Percentiles rank a stretch among this genome's conserved stretches.
phyloP scores from a whole-genome alignment of 257 asterid genomes.

The Solanum paucissectum region DNA sequence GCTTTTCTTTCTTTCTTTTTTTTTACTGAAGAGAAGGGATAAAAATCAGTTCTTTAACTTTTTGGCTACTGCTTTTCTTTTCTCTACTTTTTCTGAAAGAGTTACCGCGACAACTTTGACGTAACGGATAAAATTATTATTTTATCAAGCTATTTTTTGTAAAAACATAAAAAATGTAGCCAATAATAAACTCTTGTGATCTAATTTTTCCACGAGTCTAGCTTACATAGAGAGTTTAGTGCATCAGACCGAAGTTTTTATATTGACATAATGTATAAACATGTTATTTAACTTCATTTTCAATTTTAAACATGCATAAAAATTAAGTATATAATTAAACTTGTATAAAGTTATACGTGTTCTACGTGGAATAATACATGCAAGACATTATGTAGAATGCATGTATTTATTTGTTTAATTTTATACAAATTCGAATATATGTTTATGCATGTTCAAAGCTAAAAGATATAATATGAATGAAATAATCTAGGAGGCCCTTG shows the following conservation, averaged over 20 bases:
- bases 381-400: not conserved
- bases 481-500: too few relatives aligned
- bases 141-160: rapidly evolving
- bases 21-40: not conserved
- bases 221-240: not conserved
- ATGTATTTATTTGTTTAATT: too few relatives aligned
- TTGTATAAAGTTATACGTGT: too few relatives aligned
- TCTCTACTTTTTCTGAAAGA: not conserved
- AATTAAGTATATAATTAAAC: too few relatives aligned
- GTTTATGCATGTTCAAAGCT: too few relatives aligned
- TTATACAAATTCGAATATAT: too few relatives aligned
- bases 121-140: not conserved
- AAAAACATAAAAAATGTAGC: not conserved
- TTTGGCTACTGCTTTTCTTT: not conserved
- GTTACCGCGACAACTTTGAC: rapidly evolving
- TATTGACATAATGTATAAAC: too few relatives aligned
- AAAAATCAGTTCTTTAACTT: not conserved
- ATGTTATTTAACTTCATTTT: too few relatives aligned
- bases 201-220: too few relatives aligned
- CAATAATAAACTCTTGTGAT: too few relatives aligned
- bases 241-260: not conserved
- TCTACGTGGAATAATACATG: not conserved
- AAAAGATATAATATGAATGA: not conserved
- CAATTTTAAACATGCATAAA: too few relatives aligned
- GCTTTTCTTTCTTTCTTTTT: not conserved